Conservation (phyloP, 768 basidiomycete genomes). For the Mrakia blollopis region DNA sequence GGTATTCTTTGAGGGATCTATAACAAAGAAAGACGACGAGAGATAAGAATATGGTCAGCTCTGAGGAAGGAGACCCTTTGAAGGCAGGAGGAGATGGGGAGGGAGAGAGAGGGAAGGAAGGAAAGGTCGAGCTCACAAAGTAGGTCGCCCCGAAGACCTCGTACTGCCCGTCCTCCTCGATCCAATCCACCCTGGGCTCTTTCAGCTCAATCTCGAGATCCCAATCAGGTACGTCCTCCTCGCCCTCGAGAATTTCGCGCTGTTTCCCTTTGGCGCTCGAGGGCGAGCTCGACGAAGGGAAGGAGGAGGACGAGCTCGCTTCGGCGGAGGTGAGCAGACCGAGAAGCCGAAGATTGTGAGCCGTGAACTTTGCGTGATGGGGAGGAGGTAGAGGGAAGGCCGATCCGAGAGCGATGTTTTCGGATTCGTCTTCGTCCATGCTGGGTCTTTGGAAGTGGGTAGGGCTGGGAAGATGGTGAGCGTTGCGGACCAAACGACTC, state of each 20-base stretch:
- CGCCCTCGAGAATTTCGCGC: conserved; percentile 62
- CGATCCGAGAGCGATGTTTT: conserved; percentile 39
- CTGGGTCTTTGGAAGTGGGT: too few species aligned
- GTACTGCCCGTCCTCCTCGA: conserved; percentile 71
- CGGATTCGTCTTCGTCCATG: background rate
- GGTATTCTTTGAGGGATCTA: conserved; percentile 79
- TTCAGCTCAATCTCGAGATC: conserved; percentile 63
- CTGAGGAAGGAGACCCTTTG: background rate
- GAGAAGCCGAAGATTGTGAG: conserved; percentile 67
- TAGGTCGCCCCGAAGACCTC: conserved; percentile 81
- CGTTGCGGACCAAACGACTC: background rate
- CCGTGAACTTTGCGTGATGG: conserved; percentile 71
- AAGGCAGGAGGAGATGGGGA: background rate
- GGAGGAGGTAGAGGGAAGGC: conserved; percentile 80
- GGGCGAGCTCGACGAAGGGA: background rate
- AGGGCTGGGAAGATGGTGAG: background rate
- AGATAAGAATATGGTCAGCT: conserved; percentile 15
- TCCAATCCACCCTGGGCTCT: conserved; percentile 86
- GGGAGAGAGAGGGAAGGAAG: background rate
- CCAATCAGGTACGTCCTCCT: conserved; percentile 72
- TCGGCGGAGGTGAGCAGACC: conserved; percentile 48
- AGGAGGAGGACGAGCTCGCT: conserved; percentile 54
- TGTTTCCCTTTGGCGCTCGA: conserved; percentile 50
- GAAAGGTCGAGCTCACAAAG: conserved; percentile 58
- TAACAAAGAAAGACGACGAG: background rate